These are phyloP conservation scores for Scolecobasidium constrictum DNA, from an alignment of 2,329 filamentous ascomycete genomes.

Conservation along the genomic window DNA sequence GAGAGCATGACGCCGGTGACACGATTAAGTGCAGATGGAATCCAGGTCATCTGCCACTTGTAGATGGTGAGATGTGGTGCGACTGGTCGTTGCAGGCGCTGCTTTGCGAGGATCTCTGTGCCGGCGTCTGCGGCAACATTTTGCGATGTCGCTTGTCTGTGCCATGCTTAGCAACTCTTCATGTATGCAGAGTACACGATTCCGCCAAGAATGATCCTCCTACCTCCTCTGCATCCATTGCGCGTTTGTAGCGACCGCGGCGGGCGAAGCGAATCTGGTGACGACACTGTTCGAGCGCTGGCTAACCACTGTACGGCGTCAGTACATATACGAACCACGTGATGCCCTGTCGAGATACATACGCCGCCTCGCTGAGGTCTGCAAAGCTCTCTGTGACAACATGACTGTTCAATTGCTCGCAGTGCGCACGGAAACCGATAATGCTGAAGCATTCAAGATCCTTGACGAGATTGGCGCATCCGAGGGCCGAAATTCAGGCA, in stretches of 20 bases:
- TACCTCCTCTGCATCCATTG: conserved; percentile 9
- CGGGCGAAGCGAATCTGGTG: conserved; percentile 8
- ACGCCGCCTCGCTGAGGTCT: conserved; percentile 6
- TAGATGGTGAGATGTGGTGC: conserved; percentile 82
- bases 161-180: background rate
- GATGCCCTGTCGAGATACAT: background rate
- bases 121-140: conserved; percentile 1
- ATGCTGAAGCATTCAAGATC: too few species aligned
- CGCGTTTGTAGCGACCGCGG: conserved; percentile 8
- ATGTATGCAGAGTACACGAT: background rate
- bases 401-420: conserved; percentile 1
- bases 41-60: conserved; percentile 76
- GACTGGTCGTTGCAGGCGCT: conserved; percentile 73
- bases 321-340: background rate
- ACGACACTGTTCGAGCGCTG: conserved; percentile 6
- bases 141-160: conserved; percentile 6
- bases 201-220: background rate
- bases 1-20: conserved; percentile 69
- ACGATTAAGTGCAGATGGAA: conserved; percentile 64
- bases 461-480: too few species aligned
- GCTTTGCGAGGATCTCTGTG: conserved; percentile 56
- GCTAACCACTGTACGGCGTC: conserved; percentile 2
- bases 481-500: too few species aligned
- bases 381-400: conserved; percentile 4
- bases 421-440: too few species aligned